Evolutionary conservation across 768 basidiomycete species (phyloP), one percentile per base, ranked within the genome.

Genomic region (Calocybe cyanea): DNA sequence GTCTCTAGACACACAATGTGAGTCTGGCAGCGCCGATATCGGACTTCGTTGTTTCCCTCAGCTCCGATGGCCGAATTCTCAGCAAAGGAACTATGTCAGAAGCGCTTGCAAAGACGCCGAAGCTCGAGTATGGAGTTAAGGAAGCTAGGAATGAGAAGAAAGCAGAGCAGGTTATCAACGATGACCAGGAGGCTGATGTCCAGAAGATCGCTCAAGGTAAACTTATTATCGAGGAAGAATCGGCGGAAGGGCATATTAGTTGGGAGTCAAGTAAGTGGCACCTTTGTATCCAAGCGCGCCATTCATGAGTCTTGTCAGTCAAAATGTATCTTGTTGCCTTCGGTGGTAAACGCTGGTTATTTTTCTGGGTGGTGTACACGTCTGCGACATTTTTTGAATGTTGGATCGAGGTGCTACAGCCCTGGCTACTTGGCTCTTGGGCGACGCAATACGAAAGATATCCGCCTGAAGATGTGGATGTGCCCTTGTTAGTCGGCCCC

Each of bases 161-260:
- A 37, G 57, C 37, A 4, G 45, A 46, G 18, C 55, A 63, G 38
- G 56, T 62, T 39, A 46, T 51, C 11, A 57, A 57, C 18, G 32
- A 46, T 10, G n/a, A 32, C 7, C 53, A 53, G 38, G 37, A 56
- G 8, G 46, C 56, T 5, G 50, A 53, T n/a, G 44, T 28, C 7
- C 54, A 45, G 11, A 57, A 54, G 19, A 60, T 63, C 31, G 53
- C 56, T 15, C 69, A 70, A 30, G 80, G 80, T 1, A 81, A 83
- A 53, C 69, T 85, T 7, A 73, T 84, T 30, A 61, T 81, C 2
- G 75, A 73, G 0, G 84, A 87, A 57, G 84, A 87, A 55, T 70
- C 83, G 33, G 71, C 66, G 1, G 70, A 73, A 43, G 82, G 83
- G 0, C 77, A 76, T 47, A 73, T 85, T 21, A 73, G 75, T 34